Conservation (phyloP, 306 rosid species). For the Lupinus albus region DNA sequence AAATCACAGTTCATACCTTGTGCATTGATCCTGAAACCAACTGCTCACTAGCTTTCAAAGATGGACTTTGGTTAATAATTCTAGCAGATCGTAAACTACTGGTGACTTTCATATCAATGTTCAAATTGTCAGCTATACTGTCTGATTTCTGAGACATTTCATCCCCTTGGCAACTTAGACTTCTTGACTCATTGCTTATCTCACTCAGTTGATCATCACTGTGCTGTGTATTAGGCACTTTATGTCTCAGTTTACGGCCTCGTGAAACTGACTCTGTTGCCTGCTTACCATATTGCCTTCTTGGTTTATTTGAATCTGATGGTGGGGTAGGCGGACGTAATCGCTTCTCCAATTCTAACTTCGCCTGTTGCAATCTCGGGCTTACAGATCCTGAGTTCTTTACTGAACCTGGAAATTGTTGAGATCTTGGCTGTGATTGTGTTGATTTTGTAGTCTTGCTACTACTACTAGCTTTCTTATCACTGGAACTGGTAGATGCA, state of each 20-base stretch:
- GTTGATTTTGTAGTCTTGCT: conserved; percentile 49
- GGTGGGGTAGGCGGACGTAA: conserved; percentile 60
- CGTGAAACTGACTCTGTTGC: conserved; percentile 52
- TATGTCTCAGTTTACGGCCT: conserved; percentile 52
- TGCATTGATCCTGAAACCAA: conserved; percentile 49
- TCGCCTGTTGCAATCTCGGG: conserved; percentile 70
- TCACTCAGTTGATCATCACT: conserved; percentile 67
- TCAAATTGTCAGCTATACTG: conserved; percentile 39
- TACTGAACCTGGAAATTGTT: conserved; percentile 41
- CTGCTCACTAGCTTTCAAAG: conserved; percentile 45
- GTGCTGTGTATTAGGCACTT: conserved; percentile 45
- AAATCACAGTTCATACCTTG: conserved; percentile 47
- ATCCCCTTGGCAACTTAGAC: conserved; percentile 62
- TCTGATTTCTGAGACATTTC: conserved; percentile 55
- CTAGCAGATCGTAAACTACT: conserved; percentile 47
- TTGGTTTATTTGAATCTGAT: conserved; percentile 56
- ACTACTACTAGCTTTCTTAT: conserved; percentile 51
- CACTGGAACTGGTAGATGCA: conserved; percentile 46
- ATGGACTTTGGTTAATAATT: conserved; percentile 45
- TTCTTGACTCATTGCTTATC: conserved; percentile 58
- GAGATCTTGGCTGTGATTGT: conserved; percentile 53
- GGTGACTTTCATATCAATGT: conserved; percentile 51
- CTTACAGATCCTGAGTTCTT: conserved; percentile 66
- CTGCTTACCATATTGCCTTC: conserved; percentile 55
- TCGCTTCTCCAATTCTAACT: conserved; percentile 61